Conservation (phyloP, 1,139 yeast species). For the Suhomyces terraborum region DNA sequence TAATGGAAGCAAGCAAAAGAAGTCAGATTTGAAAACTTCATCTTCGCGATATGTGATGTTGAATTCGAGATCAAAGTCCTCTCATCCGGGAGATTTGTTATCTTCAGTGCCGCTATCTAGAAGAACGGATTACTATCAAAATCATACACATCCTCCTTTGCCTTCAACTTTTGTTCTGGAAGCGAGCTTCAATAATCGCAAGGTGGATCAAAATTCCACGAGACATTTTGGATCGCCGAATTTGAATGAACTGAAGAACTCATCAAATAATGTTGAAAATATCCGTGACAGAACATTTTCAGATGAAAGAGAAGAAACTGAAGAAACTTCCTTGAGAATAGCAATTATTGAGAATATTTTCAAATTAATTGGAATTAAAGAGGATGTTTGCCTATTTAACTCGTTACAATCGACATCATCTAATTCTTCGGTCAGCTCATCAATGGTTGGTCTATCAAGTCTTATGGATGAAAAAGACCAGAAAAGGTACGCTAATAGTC, state of each 20-base stretch:
- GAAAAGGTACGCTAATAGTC: conserved; percentile 6
- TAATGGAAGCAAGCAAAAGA: not conserved
- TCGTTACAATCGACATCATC: conserved; percentile 15
- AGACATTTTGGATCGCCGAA: conserved; percentile 1
- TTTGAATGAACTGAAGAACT: conserved; percentile 1
- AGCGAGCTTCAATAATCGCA: conserved; percentile 7
- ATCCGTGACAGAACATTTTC: conserved; percentile 48
- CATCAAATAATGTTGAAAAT: conserved; percentile 20
- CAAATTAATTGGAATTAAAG: conserved; percentile 67
- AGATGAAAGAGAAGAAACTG: conserved; percentile 69
- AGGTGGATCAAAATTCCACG: not conserved
- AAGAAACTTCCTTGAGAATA: conserved; percentile 66
- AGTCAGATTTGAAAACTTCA: conserved; percentile 16
- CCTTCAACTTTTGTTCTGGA: conserved; percentile 12
- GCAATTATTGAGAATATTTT: conserved; percentile 80
- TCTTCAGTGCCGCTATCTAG: conserved; percentile 81
- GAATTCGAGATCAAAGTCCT: conserved; percentile 58
- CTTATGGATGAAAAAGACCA: conserved; percentile 23
- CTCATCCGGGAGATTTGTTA: conserved; percentile 79
- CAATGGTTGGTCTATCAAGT: conserved; percentile 32
- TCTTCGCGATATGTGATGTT: conserved; percentile 65
- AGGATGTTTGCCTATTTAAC: conserved; percentile 20
- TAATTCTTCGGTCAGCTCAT: conserved; percentile 30
- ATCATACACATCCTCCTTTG: conserved; percentile 16
- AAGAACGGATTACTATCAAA: conserved; percentile 32